Evolutionary conservation across 176 grass and related monocot species (phyloP).

Genomic region (Luzula sylvatica): DNA sequence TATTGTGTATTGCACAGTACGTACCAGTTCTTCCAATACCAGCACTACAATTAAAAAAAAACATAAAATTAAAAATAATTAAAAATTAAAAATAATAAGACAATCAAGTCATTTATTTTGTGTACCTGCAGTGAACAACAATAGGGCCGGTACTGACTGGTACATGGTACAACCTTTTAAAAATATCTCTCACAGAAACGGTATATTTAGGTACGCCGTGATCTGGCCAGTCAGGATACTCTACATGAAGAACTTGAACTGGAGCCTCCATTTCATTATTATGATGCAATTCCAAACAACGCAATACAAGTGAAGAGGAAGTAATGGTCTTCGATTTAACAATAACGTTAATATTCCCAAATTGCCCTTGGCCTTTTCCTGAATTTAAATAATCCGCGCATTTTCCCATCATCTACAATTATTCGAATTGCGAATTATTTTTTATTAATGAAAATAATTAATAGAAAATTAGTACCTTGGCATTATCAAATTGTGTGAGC

Average conservation of each 20-base stretch:
- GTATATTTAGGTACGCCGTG: conserved; percentile 66
- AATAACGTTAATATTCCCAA: conserved; percentile 58
- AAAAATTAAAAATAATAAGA: not conserved
- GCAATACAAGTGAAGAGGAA: conserved; percentile 40
- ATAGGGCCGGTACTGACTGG: conserved; percentile 36
- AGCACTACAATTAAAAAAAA: conserved; percentile 32
- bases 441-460: not conserved
- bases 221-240: conserved; percentile 85
- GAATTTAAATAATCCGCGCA: conserved; percentile 68
- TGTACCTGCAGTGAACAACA: conserved; percentile 92
- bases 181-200: conserved; percentile 38
- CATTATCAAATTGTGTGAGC: conserved; percentile 57
- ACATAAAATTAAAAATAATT: no score
- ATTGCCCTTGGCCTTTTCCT: conserved; percentile 23
- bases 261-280: conserved; percentile 32
- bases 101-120: not conserved
- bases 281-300: conserved; percentile 47
- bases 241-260: conserved; percentile 58
- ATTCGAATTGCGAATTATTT: not conserved
- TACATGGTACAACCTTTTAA: conserved; percentile 44
- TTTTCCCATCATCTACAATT: conserved; percentile 52
- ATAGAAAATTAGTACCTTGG: conserved; percentile 33
- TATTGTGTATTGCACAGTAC: conserved; percentile 66
- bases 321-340: conserved; percentile 12
- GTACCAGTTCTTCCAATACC: conserved; percentile 93